Evolutionary conservation across 352 stramenopile genomes (phyloP).

Genomic region (Aphanomyces invadans): DNA sequence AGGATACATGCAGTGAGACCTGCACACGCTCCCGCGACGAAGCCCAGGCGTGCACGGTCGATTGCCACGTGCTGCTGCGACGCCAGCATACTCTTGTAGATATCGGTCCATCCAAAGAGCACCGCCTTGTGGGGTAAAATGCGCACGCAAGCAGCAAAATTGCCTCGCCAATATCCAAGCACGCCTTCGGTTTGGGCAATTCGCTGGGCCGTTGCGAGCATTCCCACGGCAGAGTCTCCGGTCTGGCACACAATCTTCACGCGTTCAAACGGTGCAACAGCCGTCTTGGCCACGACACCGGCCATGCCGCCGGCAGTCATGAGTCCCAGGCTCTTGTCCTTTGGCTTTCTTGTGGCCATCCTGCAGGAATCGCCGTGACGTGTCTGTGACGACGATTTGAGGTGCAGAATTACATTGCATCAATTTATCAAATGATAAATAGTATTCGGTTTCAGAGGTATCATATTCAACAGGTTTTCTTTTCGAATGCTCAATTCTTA

Average conservation of each 20-base stretch:
- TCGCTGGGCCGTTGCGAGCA: slow-evolving; percentile 51
- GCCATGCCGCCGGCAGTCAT: slow-evolving; percentile 64
- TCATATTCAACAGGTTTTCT: neutral
- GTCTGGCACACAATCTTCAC: slow-evolving; percentile 83
- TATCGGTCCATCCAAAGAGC: slow-evolving; percentile 79
- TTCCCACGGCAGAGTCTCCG: slow-evolving; percentile 52
- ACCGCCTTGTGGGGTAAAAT: slow-evolving; percentile 75
- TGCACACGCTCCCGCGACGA: slow-evolving; percentile 59
- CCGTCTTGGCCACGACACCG: slow-evolving; percentile 72
- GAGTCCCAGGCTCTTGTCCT: slow-evolving; percentile 52
- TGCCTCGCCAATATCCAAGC: slow-evolving; percentile 67
- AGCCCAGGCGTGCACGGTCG: slow-evolving; percentile 49
- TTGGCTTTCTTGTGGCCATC: slow-evolving; percentile 22
- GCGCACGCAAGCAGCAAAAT: slow-evolving; percentile 62
- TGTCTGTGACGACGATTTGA: neutral
- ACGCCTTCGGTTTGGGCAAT: slow-evolving; percentile 54
- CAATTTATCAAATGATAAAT: neutral
- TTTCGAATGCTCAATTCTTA: too few relatives aligned
- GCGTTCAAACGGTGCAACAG: slow-evolving; percentile 69
- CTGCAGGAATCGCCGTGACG: neutral
- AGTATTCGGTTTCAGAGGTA: neutral
- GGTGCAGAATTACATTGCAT: neutral
- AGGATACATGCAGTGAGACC: slow-evolving; percentile 79
- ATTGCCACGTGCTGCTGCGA: slow-evolving; percentile 23
- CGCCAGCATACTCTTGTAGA: slow-evolving; percentile 56